Conservation (phyloP, 257 asterid genomes). For the Gynochthodes officinalis region DNA sequence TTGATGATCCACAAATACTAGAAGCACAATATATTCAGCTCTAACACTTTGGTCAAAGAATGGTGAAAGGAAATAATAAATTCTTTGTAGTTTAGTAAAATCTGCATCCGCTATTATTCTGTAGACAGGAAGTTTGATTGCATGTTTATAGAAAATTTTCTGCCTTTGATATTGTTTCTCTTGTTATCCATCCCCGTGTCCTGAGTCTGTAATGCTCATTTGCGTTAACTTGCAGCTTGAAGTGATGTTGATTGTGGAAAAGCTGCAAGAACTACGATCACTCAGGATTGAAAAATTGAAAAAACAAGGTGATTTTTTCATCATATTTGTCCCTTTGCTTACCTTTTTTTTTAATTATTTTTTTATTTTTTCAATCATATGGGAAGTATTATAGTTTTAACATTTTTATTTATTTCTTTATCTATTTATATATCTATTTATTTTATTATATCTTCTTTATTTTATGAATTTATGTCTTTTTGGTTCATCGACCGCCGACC, state of each 20-base stretch:
- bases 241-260: slow-evolving; percentile 84
- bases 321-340: background rate
- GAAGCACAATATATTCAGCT: background rate
- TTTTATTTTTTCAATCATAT: background rate
- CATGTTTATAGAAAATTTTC: background rate
- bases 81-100: background rate
- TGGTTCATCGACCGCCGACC: no score
- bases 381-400: no score
- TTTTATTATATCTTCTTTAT: no score
- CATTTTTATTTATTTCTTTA: no score
- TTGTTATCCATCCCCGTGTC: background rate
- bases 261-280: slow-evolving; percentile 87
- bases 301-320: slow-evolving; percentile 66
- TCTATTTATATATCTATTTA: no score
- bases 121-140: background rate
- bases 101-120: no score
- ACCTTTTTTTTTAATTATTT: no score
- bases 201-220: slow-evolving; percentile 6
- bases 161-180: background rate
- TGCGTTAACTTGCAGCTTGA: slow-evolving; percentile 63
- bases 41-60: background rate
- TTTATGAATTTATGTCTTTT: no score
- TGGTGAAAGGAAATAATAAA: background rate
- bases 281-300: slow-evolving; percentile 81
- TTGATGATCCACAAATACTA: background rate